phyloP scores from a whole-genome alignment of 2,329 filamentous ascomycete species.

The Epichloe baconii region DNA sequence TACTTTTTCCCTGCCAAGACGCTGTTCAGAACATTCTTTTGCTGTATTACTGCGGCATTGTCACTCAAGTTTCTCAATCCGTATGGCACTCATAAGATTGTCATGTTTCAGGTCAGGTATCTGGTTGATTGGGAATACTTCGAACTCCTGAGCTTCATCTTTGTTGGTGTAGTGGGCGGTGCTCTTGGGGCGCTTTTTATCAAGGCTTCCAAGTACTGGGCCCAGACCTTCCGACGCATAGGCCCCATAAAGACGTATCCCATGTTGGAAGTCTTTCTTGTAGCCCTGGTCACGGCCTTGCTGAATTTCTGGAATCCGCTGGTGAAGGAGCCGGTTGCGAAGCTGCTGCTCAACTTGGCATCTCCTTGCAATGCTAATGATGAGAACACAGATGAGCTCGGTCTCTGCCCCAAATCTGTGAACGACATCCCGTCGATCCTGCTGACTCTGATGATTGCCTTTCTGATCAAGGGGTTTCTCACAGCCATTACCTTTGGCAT shows the following conservation, averaged over 20 bases:
- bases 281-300: slow-evolving; percentile 72
- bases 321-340: slow-evolving; percentile 79
- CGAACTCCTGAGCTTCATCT: slow-evolving; percentile 71
- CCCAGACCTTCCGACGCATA: slow-evolving; percentile 73
- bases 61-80: slow-evolving; percentile 92
- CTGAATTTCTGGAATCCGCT: slow-evolving; percentile 89
- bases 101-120: slow-evolving; percentile 91
- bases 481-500: slow-evolving; percentile 91
- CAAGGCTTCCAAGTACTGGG: slow-evolving; percentile 87
- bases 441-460: slow-evolving; percentile 57
- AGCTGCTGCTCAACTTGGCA: slow-evolving; percentile 79
- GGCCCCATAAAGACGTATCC: slow-evolving; percentile 69
- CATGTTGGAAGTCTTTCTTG: slow-evolving; percentile 74
- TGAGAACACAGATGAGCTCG: slow-evolving; percentile 47
- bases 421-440: slow-evolving; percentile 73
- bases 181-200: slow-evolving; percentile 84
- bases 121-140: slow-evolving; percentile 86
- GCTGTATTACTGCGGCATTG: slow-evolving; percentile 84
- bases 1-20: slow-evolving; percentile 98
- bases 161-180: slow-evolving; percentile 79
- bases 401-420: slow-evolving; percentile 59
- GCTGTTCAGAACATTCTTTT: slow-evolving; percentile 94
- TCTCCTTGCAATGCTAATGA: slow-evolving; percentile 70
- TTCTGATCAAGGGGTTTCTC: slow-evolving; percentile 78
- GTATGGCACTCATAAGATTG: slow-evolving; percentile 92